Conservation (phyloP, 768 basidiomycete genomes). For the Vararia minispora region DNA sequence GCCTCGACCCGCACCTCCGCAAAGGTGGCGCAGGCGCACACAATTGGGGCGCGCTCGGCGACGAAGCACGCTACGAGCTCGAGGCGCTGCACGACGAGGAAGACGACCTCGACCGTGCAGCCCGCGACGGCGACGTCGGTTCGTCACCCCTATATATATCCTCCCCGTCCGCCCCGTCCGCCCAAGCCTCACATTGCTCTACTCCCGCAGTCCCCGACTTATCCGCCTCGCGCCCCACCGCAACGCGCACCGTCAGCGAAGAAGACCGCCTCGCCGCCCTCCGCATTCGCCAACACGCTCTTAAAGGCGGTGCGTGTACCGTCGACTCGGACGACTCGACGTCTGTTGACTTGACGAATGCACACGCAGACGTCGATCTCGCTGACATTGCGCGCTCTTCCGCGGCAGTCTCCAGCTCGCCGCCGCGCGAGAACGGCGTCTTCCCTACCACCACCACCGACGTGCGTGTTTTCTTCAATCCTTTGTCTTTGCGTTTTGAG, state of each 20-base stretch:
- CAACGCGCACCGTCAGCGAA: conserved; percentile 36
- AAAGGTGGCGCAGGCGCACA: conserved; percentile 75
- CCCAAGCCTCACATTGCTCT: not conserved
- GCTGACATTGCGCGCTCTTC: conserved; percentile 78
- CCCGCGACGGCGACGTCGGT: too few species aligned
- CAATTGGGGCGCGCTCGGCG: conserved; percentile 72
- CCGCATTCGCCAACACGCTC: conserved; percentile 61
- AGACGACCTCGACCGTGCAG: conserved; percentile 28
- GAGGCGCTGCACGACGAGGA: conserved; percentile 56
- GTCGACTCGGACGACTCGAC: too few species aligned
- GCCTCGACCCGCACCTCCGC: conserved; percentile 57
- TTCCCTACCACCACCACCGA: not conserved
- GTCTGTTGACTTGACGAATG: too few species aligned
- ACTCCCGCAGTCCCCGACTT: not conserved
- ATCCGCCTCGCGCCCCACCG: not conserved
- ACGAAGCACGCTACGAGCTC: conserved; percentile 40
- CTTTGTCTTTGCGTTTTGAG: too few species aligned
- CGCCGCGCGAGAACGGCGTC: conserved; percentile 18
- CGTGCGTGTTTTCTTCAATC: too few species aligned
- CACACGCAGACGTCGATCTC: conserved; percentile 39
- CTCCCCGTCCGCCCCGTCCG: too few species aligned
- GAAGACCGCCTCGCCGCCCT: conserved; percentile 57
- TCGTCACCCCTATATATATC: too few species aligned
- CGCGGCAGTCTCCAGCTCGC: conserved; percentile 52
- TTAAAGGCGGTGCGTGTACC: conserved; percentile 48